phyloP scores from a whole-genome alignment of 1,284 basidiomycete species.

The Sporisorium sorghi region DNA sequence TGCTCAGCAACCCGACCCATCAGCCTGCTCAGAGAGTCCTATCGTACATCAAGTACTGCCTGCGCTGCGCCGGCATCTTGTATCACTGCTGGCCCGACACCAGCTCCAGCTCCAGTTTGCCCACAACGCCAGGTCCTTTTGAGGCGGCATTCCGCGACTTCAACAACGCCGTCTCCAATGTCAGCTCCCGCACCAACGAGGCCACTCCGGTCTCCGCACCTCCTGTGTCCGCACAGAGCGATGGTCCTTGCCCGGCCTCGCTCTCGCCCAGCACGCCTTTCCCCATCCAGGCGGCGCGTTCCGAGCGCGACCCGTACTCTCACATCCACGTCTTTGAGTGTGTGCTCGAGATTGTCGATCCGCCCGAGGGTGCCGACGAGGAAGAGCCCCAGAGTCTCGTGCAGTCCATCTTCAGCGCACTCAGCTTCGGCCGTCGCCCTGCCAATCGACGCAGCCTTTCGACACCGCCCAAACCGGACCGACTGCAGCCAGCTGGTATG shows the following conservation, averaged over 20 bases:
- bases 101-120: constrained; percentile 36
- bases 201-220: constrained; percentile 14
- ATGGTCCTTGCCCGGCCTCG: constrained; percentile 12
- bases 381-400: constrained; percentile 49
- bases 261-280: constrained; percentile 56
- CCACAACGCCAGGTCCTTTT: constrained; percentile 42
- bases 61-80: constrained; percentile 73
- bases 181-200: constrained; percentile 12
- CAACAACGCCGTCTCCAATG: constrained; percentile 22
- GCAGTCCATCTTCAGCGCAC: constrained; percentile 63
- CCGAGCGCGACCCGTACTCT: constrained; percentile 51
- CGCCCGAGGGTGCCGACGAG: constrained; percentile 22
- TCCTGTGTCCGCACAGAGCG: constrained; percentile 11
- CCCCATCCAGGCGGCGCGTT: constrained; percentile 37
- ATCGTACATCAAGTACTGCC: constrained; percentile 70
- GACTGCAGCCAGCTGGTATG: constrained; percentile 26
- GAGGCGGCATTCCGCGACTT: constrained; percentile 37
- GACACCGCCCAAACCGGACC: constrained; percentile 48
- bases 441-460: constrained; percentile 48
- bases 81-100: constrained; percentile 71
- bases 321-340: constrained; percentile 66
- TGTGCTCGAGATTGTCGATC: constrained; percentile 59
- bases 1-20: constrained; percentile 60
- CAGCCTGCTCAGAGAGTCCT: constrained; percentile 58
- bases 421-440: constrained; percentile 55